phyloP scores from a whole-genome alignment of 306 rosid species.

The Sphenostylis stenocarpa region DNA sequence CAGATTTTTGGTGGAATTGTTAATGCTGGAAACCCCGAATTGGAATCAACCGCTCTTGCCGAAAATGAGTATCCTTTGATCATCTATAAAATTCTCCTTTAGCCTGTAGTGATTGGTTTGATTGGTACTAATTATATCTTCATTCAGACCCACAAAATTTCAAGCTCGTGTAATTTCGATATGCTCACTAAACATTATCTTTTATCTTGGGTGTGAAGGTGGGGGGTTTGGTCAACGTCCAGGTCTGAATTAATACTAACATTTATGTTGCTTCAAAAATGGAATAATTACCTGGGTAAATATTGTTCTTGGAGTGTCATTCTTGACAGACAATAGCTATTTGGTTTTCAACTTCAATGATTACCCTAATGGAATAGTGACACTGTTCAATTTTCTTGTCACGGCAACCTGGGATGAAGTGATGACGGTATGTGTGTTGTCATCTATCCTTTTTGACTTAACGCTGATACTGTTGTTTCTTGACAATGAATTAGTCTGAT shows the following conservation, averaged over 20 bases:
- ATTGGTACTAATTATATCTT: conserved; percentile 21
- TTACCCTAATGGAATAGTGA: conserved; percentile 97
- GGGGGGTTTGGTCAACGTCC: conserved; percentile 20
- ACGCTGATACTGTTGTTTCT: conserved; percentile 21
- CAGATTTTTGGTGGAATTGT: conserved; percentile 93
- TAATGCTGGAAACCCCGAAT: conserved; percentile 71
- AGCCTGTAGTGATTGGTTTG: conserved; percentile 14
- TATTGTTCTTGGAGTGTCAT: conserved; percentile 35
- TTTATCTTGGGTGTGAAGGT: not conserved
- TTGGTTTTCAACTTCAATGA: conserved; percentile 90
- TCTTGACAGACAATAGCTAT: conserved; percentile 84
- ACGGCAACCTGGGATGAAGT: conserved; percentile 75
- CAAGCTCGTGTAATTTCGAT: not conserved
- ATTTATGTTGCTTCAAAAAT: conserved; percentile 20
- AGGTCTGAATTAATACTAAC: not conserved
- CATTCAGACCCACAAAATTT: not conserved
- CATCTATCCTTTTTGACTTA: conserved; percentile 11
- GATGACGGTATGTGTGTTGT: conserved; percentile 68
- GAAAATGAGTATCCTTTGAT: conserved; percentile 87
- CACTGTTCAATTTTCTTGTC: conserved; percentile 94
- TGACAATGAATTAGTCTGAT: conserved; percentile 20
- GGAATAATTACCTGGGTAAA: conserved; percentile 12
- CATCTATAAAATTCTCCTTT: conserved; percentile 14
- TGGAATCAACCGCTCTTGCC: conserved; percentile 70
- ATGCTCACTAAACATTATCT: not conserved